phyloP scores from a whole-genome alignment of 176 grass and related monocot genomes.

The Rhynchospora pubera region DNA sequence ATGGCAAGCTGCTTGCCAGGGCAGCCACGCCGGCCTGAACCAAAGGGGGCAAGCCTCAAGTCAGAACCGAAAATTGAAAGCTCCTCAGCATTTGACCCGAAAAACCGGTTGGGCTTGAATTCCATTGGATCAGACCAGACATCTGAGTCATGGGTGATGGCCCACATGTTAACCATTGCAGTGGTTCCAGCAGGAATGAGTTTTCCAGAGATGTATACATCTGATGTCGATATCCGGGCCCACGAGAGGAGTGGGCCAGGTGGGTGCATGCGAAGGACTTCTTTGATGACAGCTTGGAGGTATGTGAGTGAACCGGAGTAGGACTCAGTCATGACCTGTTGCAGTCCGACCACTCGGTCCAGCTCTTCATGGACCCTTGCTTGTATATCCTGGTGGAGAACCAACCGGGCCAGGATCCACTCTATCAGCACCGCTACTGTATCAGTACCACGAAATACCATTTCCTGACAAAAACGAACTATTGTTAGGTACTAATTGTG shows the following conservation, averaged over 20 bases:
- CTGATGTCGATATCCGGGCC: constrained; percentile 74
- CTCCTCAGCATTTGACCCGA: background rate
- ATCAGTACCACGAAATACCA: constrained; percentile 92
- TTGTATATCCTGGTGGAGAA: constrained; percentile 72
- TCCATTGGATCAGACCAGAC: constrained; percentile 48
- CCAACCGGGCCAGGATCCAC: constrained; percentile 73
- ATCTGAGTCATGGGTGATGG: constrained; percentile 61
- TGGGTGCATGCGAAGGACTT: constrained; percentile 70
- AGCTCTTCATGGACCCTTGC: constrained; percentile 59
- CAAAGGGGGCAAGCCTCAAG: constrained; percentile 73
- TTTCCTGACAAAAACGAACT: constrained; percentile 40
- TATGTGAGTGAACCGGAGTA: constrained; percentile 34
- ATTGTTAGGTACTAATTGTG: background rate
- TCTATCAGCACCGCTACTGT: constrained; percentile 89
- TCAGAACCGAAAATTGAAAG: constrained; percentile 50
- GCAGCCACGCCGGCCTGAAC: constrained; percentile 61
- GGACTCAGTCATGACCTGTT: constrained; percentile 33
- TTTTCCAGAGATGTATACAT: constrained; percentile 43
- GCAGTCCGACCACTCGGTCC: constrained; percentile 35
- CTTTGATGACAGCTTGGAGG: constrained; percentile 87
- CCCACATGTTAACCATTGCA: constrained; percentile 99
- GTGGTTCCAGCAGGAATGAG: constrained; percentile 70
- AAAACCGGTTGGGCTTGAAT: constrained; percentile 53
- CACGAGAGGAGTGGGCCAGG: constrained; percentile 87
- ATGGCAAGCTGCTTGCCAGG: constrained; percentile 80